Evolutionary conservation across 805 yeast genomes (phyloP).

Genomic region (Diddensiella santjacobensis): DNA sequence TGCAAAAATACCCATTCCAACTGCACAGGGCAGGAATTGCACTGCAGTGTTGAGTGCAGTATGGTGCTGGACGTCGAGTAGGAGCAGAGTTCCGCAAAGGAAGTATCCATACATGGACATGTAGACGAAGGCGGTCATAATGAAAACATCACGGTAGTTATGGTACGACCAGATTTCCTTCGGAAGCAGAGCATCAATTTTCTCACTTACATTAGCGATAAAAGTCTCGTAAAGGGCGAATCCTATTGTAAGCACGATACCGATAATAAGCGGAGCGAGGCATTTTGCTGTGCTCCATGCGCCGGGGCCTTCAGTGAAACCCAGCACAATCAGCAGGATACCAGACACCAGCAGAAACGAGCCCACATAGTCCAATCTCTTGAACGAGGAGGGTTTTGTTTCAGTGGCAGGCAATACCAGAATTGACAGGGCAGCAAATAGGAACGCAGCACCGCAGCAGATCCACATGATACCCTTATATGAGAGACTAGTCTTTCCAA

Average conservation of each 20-base stretch:
- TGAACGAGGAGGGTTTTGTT: constrained; percentile 17
- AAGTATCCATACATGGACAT: constrained; percentile 24
- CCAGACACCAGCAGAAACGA: constrained; percentile 36
- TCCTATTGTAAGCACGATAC: constrained; percentile 31
- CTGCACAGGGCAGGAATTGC: constrained; percentile 35
- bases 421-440: constrained; percentile 25
- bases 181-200: constrained; percentile 32
- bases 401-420: constrained; percentile 32
- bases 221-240: constrained; percentile 35
- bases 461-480: constrained; percentile 40
- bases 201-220: constrained; percentile 17
- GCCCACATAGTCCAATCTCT: constrained; percentile 38
- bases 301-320: constrained; percentile 45
- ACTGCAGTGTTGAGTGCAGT: constrained; percentile 37
- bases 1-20: constrained; percentile 34
- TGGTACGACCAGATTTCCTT: constrained; percentile 26
- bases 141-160: constrained; percentile 27
- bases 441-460: constrained; percentile 34
- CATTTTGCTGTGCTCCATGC: constrained; percentile 41
- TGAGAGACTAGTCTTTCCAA: constrained; percentile 36
- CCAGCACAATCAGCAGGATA: constrained; percentile 39
- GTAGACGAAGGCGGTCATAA: constrained; percentile 24
- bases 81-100: constrained; percentile 29
- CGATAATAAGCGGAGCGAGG: constrained; percentile 42
- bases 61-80: constrained; percentile 29